phyloP scores from a whole-genome alignment of 257 asterid species.

The Galeopsis tetrahit region DNA sequence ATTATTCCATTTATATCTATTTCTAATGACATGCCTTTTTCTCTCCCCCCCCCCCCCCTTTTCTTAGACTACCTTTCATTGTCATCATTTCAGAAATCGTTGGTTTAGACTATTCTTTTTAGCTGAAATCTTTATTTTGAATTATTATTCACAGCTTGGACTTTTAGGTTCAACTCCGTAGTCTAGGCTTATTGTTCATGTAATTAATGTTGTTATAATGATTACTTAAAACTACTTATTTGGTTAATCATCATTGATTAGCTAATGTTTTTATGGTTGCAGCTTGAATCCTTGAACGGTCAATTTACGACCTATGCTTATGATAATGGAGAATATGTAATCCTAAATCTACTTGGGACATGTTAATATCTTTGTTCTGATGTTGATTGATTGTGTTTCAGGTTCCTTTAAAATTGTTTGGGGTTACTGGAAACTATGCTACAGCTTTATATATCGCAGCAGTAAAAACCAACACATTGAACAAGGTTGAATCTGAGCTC shows the following conservation, averaged over 20 bases:
- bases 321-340: neutral
- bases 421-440: conserved; percentile 92
- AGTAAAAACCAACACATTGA: conserved; percentile 76
- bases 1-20: neutral
- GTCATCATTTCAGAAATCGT: neutral
- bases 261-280: neutral
- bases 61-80: neutral
- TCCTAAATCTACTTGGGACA: conserved; percentile 4
- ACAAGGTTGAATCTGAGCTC: conserved; percentile 87
- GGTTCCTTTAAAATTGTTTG: conserved; percentile 87
- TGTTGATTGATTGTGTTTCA: conserved; percentile 35
- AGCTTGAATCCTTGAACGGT: neutral
- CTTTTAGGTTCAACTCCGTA: neutral
- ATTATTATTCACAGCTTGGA: conserved; percentile 3
- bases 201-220: conserved; percentile 3
- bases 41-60: neutral
- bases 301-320: conserved; percentile 1
- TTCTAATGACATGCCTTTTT: conserved; percentile 3
- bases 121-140: neutral
- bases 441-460: conserved; percentile 85
- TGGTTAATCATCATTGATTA: conserved; percentile 13
- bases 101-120: neutral
- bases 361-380: conserved; percentile 29
- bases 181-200: conserved; percentile 9
- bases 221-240: neutral